Conservation (phyloP, 495 filamentous ascomycete genomes). For the Penicillium antarcticum region DNA sequence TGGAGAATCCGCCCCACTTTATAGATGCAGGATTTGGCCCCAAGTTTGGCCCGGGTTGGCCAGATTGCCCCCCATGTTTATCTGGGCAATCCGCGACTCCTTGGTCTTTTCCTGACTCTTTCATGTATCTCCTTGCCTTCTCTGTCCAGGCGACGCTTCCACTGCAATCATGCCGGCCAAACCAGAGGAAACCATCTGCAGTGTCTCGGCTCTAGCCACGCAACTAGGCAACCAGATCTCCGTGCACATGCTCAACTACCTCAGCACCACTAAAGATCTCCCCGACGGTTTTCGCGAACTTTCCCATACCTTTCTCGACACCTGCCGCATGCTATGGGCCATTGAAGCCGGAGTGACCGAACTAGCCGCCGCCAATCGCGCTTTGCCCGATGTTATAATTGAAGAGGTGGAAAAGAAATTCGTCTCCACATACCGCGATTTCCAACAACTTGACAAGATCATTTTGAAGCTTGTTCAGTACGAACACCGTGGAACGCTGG, state of each 20-base stretch:
- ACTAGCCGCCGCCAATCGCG: slow-evolving; percentile 27
- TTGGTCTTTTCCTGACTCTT: too few relatives aligned
- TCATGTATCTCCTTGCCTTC: too few relatives aligned
- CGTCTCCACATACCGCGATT: slow-evolving; percentile 39
- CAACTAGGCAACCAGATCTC: slow-evolving; percentile 48
- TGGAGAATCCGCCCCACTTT: too few relatives aligned
- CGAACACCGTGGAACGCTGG: slow-evolving; percentile 45
- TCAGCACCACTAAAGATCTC: slow-evolving; percentile 43
- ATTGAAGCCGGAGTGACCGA: slow-evolving; percentile 50
- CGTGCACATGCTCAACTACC: slow-evolving; percentile 54
- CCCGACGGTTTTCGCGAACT: slow-evolving; percentile 46
- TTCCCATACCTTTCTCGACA: slow-evolving; percentile 49
- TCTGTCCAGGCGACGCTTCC: too few relatives aligned
- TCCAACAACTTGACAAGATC: slow-evolving; percentile 49
- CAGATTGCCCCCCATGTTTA: too few relatives aligned
- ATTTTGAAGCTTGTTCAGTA: slow-evolving; percentile 45
- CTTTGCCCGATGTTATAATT: slow-evolving; percentile 44
- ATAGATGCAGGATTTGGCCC: too few relatives aligned
- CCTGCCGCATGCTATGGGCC: slow-evolving; percentile 48
- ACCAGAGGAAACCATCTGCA: slow-evolving; percentile 19
- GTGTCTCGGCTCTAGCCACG: slow-evolving; percentile 20
- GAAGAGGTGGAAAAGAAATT: slow-evolving; percentile 51
- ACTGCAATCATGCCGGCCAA: background rate
- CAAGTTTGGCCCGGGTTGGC: too few relatives aligned
- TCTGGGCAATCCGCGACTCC: too few relatives aligned